These are phyloP conservation scores for Solanum pennellii DNA, from an alignment of 257 asterid species.

Conservation along the genomic window DNA sequence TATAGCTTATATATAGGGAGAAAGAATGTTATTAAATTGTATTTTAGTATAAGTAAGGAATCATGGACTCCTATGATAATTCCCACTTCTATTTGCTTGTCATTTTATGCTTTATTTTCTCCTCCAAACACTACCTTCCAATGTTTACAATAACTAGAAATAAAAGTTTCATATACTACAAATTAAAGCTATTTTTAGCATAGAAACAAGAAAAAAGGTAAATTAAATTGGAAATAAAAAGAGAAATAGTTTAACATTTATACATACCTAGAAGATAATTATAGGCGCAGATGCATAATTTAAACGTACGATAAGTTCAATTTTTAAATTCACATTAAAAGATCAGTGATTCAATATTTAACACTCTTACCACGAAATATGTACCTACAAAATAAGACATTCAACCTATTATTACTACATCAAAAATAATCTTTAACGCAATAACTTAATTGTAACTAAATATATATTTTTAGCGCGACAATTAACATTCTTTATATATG, in stretches of 20 bases:
- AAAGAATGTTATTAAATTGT: slow-evolving; percentile 34
- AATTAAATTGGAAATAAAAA: neutral
- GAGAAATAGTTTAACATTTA: neutral
- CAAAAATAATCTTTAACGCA: too few relatives aligned
- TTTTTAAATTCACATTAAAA: neutral
- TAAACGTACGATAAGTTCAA: neutral
- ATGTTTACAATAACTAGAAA: neutral
- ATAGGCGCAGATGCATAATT: neutral
- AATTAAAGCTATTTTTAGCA: neutral
- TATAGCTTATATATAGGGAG: slow-evolving; percentile 18
- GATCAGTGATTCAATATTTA: neutral
- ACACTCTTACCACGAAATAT: neutral
- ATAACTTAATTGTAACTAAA: too few relatives aligned
- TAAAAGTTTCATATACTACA: neutral
- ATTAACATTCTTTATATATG: too few relatives aligned
- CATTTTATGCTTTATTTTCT: slow-evolving; percentile 16
- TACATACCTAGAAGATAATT: neutral
- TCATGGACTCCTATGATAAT: slow-evolving; percentile 48
- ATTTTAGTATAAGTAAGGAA: slow-evolving; percentile 29
- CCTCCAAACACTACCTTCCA: slow-evolving; percentile 21
- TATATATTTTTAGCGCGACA: too few relatives aligned
- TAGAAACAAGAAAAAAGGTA: neutral
- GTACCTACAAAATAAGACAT: neutral
- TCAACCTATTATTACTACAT: neutral
- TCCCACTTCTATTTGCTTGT: slow-evolving; percentile 66